Evolutionary conservation across 352 stramenopile species (phyloP).

Genomic region (Phytophthora nicotianae): DNA sequence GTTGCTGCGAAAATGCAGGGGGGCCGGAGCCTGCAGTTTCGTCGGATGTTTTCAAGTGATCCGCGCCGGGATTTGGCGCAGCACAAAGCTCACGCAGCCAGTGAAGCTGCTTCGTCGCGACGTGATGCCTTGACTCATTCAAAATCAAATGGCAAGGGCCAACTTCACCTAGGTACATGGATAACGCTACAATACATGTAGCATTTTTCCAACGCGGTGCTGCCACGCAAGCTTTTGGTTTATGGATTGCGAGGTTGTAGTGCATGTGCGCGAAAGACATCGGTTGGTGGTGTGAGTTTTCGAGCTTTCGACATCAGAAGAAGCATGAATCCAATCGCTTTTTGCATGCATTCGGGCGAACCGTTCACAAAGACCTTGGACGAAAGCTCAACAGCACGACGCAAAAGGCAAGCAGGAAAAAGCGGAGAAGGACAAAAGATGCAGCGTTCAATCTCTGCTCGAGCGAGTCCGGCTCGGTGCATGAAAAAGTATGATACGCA

Average conservation of each 20-base stretch:
- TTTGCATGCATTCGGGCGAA: background rate
- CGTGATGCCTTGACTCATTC: constrained; percentile 17
- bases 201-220: background rate
- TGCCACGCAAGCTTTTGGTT: background rate
- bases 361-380: constrained; percentile 9
- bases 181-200: background rate
- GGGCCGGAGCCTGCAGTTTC: constrained; percentile 8
- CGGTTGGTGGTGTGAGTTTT: constrained; percentile 15
- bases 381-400: constrained; percentile 20
- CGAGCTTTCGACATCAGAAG: constrained; percentile 12
- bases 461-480: constrained; percentile 13
- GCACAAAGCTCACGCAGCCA: constrained; percentile 31
- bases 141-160: constrained; percentile 10
- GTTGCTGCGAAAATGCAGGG: constrained; percentile 28
- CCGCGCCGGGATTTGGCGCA: constrained; percentile 3
- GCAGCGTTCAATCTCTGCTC: constrained; percentile 24
- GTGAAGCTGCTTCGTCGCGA: constrained; percentile 7
- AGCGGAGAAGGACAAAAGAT: constrained; percentile 17
- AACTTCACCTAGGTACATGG: background rate
- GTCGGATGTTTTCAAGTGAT: constrained; percentile 11
- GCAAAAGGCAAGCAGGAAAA: constrained; percentile 23
- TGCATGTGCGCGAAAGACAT: constrained; percentile 14
- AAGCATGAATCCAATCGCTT: constrained; percentile 14
- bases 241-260: background rate
- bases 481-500: background rate